Base-by-base conservation (phyloP, 176 grass and related monocot species). In the Phoenix roebelenii region DNA sequence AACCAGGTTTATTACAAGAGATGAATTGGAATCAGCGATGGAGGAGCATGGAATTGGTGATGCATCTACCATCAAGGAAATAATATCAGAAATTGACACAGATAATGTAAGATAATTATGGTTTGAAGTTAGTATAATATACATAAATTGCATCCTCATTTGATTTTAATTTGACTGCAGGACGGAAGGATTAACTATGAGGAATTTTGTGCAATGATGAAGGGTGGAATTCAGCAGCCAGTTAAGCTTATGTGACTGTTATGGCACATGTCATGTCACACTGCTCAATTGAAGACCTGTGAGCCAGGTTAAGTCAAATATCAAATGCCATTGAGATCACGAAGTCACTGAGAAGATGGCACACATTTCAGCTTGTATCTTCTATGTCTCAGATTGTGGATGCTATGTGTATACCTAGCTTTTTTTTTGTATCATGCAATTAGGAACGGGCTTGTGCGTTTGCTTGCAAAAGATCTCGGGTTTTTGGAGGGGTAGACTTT, bases 121-220 rank as follows among this genome's bases (percentile, higher is more conserved):
- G 1, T 0, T 22, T 56, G 4, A 23, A n/a, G 12, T 7, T 54
- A 30, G 0, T 54, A 1, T 15, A 6, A 28, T 17, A 49, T 4
- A 0, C 5, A 17, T 75, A 58, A 51, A 3, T 17, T 9, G 18
- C 5, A 17, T 15, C 26, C 4, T 19, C 48, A 51, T 25, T 22
- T 24, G 15, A 49, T 52, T 9, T 25, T 4, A 24, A 52, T 50
- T 23, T 49, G 35, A 44, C 35, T 44, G 35, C 35, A 44, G 93
- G 93, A 98, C 76, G 93, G 93, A 63, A 87, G 88, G 62, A 98
- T 98, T 9, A 98, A 98, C 72, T 98, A 98, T 3, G 87, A 92
- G 19, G 93, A 98, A 62, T 98, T 98, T 73, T 90, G 88, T 1
- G 73, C 93, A n/a, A 98, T 98, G 93, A 98, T 98, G 93, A 92